Evolutionary conservation across 352 stramenopile species (phyloP).

Genomic region (Plasmopara viticola): DNA sequence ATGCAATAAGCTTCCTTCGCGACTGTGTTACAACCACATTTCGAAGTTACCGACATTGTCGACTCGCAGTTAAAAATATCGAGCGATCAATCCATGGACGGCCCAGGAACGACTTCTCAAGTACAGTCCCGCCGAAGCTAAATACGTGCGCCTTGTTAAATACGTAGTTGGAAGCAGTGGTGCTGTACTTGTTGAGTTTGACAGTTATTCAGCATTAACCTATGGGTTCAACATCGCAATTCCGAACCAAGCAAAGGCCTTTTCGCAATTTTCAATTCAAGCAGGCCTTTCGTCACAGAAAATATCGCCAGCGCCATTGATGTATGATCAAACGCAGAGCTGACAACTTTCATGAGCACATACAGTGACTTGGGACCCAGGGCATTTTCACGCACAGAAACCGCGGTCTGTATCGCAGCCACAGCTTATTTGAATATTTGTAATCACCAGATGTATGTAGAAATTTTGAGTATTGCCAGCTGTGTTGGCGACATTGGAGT

Average conservation of each 20-base stretch:
- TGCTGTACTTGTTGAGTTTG: slow-evolving; percentile 9
- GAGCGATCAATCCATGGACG: slow-evolving; percentile 8
- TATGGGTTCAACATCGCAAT: background rate
- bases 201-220: background rate
- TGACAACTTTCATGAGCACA: slow-evolving; percentile 3
- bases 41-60: slow-evolving; percentile 4
- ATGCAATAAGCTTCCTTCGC: too few relatives aligned
- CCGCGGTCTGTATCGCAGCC: slow-evolving; percentile 2
- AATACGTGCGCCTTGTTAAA: slow-evolving; percentile 13
- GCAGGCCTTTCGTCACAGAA: slow-evolving; percentile 3
- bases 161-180: slow-evolving; percentile 6
- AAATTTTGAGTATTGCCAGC: background rate
- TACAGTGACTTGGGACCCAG: slow-evolving; percentile 7
- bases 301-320: slow-evolving; percentile 6
- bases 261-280: too few relatives aligned
- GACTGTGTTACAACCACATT: background rate
- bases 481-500: slow-evolving; percentile 16
- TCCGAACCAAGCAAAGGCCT: slow-evolving; percentile 4
- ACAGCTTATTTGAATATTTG: slow-evolving; percentile 11
- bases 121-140: background rate
- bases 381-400: slow-evolving; percentile 8
- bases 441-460: too few relatives aligned
- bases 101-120: slow-evolving; percentile 5
- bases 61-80: slow-evolving; percentile 7
- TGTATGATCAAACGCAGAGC: slow-evolving; percentile 4